phyloP scores from a whole-genome alignment of 2,329 filamentous ascomycete species.

The Epichloe amarillans region DNA sequence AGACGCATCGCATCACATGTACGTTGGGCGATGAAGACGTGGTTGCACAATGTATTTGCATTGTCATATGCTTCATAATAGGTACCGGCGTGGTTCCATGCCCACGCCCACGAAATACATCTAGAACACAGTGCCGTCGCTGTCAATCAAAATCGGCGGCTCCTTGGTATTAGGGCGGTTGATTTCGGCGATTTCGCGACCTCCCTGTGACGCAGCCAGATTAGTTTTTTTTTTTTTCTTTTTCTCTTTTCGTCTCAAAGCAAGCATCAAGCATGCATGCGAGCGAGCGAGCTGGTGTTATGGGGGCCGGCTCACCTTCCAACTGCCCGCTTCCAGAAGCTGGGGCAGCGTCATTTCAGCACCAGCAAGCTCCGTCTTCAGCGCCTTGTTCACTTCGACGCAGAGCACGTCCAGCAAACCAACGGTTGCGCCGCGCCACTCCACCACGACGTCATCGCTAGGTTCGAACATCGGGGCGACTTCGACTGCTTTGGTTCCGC shows the following conservation, averaged over 20 bases:
- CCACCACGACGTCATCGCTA: slow-evolving; percentile 47
- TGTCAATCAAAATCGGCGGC: slow-evolving; percentile 89
- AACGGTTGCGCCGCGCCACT: slow-evolving; percentile 52
- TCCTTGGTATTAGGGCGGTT: slow-evolving; percentile 93
- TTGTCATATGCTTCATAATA: not conserved
- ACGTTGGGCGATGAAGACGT: no score
- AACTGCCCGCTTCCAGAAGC: slow-evolving; percentile 88
- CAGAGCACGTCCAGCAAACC: slow-evolving; percentile 44
- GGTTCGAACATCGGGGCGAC: slow-evolving; percentile 46
- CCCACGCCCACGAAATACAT: not conserved
- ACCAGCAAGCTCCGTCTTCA: slow-evolving; percentile 52
- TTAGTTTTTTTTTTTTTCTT: not conserved
- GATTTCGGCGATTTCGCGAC: slow-evolving; percentile 89
- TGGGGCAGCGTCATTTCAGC: slow-evolving; percentile 69
- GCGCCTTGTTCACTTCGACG: slow-evolving; percentile 42
- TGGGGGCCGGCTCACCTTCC: slow-evolving; percentile 58
- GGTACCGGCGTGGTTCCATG: not conserved
- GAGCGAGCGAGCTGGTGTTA: no score
- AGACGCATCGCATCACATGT: no score
- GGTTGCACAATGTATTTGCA: no score
- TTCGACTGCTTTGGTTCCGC: slow-evolving; percentile 47
- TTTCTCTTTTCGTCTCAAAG: no score
- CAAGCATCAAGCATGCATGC: no score
- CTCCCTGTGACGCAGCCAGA: slow-evolving; percentile 42
- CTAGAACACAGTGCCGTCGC: slow-evolving; percentile 91